Conservation (phyloP, 208 protist species). For the Zelonia costaricensis region DNA sequence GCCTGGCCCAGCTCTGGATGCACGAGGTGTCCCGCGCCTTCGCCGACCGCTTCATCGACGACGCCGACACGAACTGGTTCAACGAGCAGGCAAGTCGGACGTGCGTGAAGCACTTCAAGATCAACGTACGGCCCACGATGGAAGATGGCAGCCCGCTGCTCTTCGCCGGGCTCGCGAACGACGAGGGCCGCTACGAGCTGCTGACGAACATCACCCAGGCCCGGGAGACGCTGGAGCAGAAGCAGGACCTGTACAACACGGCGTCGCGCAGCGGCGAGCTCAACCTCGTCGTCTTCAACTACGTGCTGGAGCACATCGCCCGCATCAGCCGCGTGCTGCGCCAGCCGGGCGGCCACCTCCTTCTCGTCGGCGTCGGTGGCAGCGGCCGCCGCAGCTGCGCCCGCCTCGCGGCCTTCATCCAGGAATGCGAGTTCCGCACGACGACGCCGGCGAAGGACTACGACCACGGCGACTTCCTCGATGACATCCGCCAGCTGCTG, state of each 20-base stretch:
- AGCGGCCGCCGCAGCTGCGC: slow-evolving; percentile 95
- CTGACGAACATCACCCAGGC: slow-evolving; percentile 77
- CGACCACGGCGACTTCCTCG: slow-evolving; percentile 93
- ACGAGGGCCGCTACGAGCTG: slow-evolving; percentile 90
- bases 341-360: slow-evolving; percentile 95
- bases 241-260: slow-evolving; percentile 91
- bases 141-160: slow-evolving; percentile 47
- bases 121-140: slow-evolving; percentile 35
- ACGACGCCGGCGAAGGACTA: slow-evolving; percentile 96
- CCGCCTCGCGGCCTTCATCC: slow-evolving; percentile 92
- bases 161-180: slow-evolving; percentile 85
- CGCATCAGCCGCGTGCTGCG: slow-evolving; percentile 95
- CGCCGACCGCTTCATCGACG: slow-evolving; percentile 94
- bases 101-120: slow-evolving; percentile 84
- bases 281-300: slow-evolving; percentile 96
- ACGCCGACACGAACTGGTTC: slow-evolving; percentile 93
- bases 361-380: slow-evolving; percentile 97
- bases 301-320: slow-evolving; percentile 96
- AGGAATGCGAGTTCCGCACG: slow-evolving; percentile 93
- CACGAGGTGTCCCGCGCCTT: slow-evolving; percentile 97
- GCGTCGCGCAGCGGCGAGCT: slow-evolving; percentile 75
- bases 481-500: slow-evolving; percentile 95
- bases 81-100: slow-evolving; percentile 66
- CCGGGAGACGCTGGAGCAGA: slow-evolving; percentile 77
- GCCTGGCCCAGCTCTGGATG: slow-evolving; percentile 89